These are phyloP conservation scores for Tricholoma furcatifolium DNA, from an alignment of 768 basidiomycete species.

Conservation along the genomic window DNA sequence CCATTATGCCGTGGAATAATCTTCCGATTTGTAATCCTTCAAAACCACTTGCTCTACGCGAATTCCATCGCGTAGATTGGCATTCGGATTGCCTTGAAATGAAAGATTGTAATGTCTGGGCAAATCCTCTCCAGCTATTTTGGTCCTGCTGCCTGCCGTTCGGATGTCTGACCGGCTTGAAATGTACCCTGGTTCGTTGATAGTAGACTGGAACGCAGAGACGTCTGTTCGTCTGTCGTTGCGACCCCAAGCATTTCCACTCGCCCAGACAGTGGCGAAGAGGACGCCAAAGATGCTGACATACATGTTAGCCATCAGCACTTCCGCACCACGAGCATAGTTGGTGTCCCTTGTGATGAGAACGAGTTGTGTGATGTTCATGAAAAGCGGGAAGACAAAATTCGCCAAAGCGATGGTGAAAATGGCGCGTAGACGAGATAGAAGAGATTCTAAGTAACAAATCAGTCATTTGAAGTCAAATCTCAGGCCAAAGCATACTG, in stretches of 20 bases:
- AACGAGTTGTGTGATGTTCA: slow-evolving; percentile 32
- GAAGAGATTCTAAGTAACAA: slow-evolving; percentile 14
- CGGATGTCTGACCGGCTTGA: background rate
- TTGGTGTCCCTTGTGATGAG: slow-evolving; percentile 21
- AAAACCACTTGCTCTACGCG: background rate
- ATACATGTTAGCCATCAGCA: slow-evolving; percentile 26
- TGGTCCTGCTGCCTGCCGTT: background rate
- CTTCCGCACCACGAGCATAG: slow-evolving; percentile 22
- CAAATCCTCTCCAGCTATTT: background rate
- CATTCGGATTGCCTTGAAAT: background rate
- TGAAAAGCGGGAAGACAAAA: slow-evolving; percentile 36
- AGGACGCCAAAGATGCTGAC: slow-evolving; percentile 35
- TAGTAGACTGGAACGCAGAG: slow-evolving; percentile 4
- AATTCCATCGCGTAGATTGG: background rate
- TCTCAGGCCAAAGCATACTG: background rate
- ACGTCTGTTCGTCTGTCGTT: slow-evolving; percentile 8
- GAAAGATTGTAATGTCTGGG: background rate
- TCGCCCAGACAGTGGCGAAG: slow-evolving; percentile 34
- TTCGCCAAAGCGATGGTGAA: slow-evolving; percentile 36
- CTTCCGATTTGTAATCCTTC: background rate
- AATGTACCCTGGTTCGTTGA: slow-evolving; percentile 8
- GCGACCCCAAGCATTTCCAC: slow-evolving; percentile 15
- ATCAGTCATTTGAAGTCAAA: background rate
- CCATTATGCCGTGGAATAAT: background rate
- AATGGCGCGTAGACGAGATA: slow-evolving; percentile 25